Conservation (phyloP, 257 asterid species). For the Penstemon barbatus region DNA sequence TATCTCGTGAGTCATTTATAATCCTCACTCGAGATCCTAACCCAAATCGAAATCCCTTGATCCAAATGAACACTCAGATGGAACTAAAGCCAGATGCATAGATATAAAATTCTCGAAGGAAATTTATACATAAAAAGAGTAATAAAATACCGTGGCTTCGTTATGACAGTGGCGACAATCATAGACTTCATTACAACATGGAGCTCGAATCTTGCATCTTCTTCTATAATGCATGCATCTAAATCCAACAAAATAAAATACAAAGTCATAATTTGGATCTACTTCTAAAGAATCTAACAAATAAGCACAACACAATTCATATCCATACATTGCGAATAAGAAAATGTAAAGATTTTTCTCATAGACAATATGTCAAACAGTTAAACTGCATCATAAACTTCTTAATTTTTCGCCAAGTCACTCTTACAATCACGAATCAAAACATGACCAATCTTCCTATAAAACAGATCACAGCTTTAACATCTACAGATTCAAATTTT, state of each 20-base stretch:
- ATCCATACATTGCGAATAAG: background rate
- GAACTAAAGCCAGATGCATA: no score
- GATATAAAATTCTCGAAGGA: background rate
- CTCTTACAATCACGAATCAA: background rate
- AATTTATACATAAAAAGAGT: background rate
- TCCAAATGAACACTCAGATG: no score
- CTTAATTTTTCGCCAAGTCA: background rate
- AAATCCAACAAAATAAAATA: slow-evolving; percentile 2
- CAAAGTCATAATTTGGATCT: slow-evolving; percentile 7
- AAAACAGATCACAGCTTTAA: background rate
- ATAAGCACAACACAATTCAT: background rate
- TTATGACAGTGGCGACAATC: slow-evolving; percentile 81
- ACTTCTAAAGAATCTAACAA: background rate
- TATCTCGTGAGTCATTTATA: no score
- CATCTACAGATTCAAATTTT: slow-evolving; percentile 24
- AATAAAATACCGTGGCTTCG: slow-evolving; percentile 50
- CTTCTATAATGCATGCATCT: slow-evolving; percentile 77
- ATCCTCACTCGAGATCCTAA: no score
- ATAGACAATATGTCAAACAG: background rate
- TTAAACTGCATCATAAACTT: background rate
- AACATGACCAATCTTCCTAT: background rate
- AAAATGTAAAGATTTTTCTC: background rate
- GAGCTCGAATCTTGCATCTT: slow-evolving; percentile 69
- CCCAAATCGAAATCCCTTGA: no score
- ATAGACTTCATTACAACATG: slow-evolving; percentile 73